Base-by-base conservation (phyloP, 306 rosid genomes). In the Lathyrus sativus region DNA sequence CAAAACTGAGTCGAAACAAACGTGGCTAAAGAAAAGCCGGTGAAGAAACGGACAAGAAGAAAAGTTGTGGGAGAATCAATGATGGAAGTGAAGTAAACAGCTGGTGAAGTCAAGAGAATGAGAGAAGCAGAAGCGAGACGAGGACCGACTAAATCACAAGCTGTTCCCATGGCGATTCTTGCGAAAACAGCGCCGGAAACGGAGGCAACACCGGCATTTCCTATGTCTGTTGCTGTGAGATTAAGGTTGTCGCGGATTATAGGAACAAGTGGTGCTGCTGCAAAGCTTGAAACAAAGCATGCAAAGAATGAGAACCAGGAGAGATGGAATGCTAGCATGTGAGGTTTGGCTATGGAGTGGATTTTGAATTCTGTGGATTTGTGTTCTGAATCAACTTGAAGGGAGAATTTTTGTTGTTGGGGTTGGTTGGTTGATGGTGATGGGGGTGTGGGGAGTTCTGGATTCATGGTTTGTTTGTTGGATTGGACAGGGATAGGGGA, bases 1-100 rank as follows among this genome's bases (percentile, higher is more conserved):
- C 93, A 92, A 83, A 87, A 92, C 28, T 89, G 93, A 1, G 95
- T 89, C n/a, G 98, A 89, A 51, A 92, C 93, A 35, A 92, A 92
- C 6, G 92, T 86, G 28, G 96, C 88, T 0, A 92, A 65, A 7
- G 98, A 92, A 74, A 92, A 92, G 13, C 98, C 95, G 0, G 96
- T 81, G 85, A 89, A 92, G 81, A 92, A 92, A 0, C 96, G 82
- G 5, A 76, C 88, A 2, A 89, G 88, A 51, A 92, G 85, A 76
- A 78, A 92, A 0, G 89, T 66, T 6, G 77, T 71, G 1, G 96
- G 67, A 0, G 91, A 85, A 10, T 80, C 39, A 63, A 83, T 82
- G 0, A 83, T 29, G 41, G 96, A 60, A 15, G 95, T 86, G 76
- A 75, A 72, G 72, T 76, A 89, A 41, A 92, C 91, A 0, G 88